A percentile compares a stretch with the other conserved stretches of the same genome.
phyloP scores from a whole-genome alignment of 805 yeast genomes.

The Kodamaea fukazawae region DNA sequence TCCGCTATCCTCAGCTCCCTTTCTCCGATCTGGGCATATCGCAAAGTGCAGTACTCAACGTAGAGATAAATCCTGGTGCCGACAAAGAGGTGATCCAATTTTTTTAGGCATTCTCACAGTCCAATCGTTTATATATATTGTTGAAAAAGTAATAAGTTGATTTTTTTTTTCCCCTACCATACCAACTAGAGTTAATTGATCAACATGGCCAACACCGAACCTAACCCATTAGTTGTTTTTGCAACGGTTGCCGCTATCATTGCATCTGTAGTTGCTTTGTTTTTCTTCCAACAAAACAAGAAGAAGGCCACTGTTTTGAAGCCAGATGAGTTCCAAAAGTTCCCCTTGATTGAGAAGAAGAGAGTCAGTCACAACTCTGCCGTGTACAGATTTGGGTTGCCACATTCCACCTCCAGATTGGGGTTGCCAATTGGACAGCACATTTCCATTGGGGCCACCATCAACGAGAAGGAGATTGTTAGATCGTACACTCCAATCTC shows the following conservation, averaged over 20 bases:
- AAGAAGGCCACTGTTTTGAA: conserved; percentile 53
- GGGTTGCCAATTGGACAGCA: conserved; percentile 96
- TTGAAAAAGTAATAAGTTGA: conserved; percentile 3
- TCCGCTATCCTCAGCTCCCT: no score
- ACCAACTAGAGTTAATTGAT: neutral
- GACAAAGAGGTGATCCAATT: no score
- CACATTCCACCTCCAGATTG: conserved; percentile 65
- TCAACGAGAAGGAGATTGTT: conserved; percentile 75
- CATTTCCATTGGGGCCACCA: conserved; percentile 70
- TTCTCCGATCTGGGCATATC: no score
- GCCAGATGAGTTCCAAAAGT: conserved; percentile 67
- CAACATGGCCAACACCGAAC: conserved; percentile 25
- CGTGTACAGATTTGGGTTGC: conserved; percentile 79
- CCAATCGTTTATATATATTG: conserved; percentile 2
- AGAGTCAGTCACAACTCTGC: conserved; percentile 78
- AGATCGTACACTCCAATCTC: conserved; percentile 92
- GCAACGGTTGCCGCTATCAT: conserved; percentile 41
- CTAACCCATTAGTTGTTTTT: conserved; percentile 40
- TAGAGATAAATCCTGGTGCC: no score
- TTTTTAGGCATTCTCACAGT: no score
- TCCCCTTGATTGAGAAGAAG: conserved; percentile 76
- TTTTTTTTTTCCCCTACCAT: neutral
- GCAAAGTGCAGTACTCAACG: no score
- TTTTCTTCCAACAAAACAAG: conserved; percentile 32
- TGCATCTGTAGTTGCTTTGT: conserved; percentile 30